A percentile compares a stretch with the other conserved stretches of the same genome.
Evolutionary conservation across 768 basidiomycete genomes (phyloP).

Genomic region (Psilocybe subaeruginosa): DNA sequence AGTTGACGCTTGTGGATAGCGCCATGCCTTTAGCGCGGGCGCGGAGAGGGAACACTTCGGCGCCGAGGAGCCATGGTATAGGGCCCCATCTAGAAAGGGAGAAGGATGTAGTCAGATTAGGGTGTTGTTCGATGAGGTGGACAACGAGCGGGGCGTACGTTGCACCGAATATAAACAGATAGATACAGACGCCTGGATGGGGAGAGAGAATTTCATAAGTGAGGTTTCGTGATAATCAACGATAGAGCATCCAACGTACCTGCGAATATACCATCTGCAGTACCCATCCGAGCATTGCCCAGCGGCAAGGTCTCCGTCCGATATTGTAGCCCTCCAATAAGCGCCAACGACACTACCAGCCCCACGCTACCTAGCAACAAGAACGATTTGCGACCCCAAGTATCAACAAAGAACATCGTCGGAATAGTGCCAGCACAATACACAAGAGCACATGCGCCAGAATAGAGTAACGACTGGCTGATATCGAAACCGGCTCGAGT

Average conservation of each 20-base stretch:
- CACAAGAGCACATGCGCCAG: constrained; percentile 48
- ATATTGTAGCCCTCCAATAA: constrained; percentile 57
- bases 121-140: not conserved
- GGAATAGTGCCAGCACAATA: constrained; percentile 55
- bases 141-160: constrained; percentile 30
- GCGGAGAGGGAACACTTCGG: constrained; percentile 53
- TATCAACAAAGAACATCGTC: constrained; percentile 56
- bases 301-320: constrained; percentile 40
- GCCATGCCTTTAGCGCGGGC: constrained; percentile 74
- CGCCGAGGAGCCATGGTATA: constrained; percentile 53
- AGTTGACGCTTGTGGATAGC: constrained; percentile 66
- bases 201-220: not conserved
- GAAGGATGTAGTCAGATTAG: constrained; percentile 31
- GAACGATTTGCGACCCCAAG: constrained; percentile 52
- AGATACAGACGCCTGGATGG: constrained; percentile 43
- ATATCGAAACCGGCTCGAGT: constrained; percentile 51
- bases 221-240: not conserved
- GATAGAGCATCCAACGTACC: constrained; percentile 24
- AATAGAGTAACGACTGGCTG: constrained; percentile 45
- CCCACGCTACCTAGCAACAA: constrained; percentile 48
- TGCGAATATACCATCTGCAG: constrained; percentile 33
- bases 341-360: constrained; percentile 46
- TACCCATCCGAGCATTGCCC: constrained; percentile 27
- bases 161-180: constrained; percentile 61
- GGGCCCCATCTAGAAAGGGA: constrained; percentile 48